Conservation (phyloP, 495 filamentous ascomycete genomes). For the Cercophora sp. region DNA sequence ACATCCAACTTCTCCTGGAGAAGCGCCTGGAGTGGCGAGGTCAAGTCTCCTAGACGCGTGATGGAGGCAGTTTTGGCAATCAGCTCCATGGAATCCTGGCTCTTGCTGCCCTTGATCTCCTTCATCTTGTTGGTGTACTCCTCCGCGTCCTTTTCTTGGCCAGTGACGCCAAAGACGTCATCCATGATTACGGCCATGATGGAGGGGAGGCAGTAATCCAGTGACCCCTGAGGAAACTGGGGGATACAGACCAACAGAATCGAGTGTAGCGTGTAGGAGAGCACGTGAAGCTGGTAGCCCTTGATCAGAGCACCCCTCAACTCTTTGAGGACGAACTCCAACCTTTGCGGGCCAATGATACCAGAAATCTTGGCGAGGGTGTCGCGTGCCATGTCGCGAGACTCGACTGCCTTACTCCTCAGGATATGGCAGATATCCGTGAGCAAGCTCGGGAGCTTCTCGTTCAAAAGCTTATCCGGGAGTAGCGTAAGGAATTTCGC, state of each 20-base stretch:
- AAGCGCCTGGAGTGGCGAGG: slow-evolving; percentile 70
- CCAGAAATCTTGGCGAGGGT: slow-evolving; percentile 78
- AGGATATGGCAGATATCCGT: slow-evolving; percentile 91
- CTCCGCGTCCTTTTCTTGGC: slow-evolving; percentile 94
- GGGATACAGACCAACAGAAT: slow-evolving; percentile 74
- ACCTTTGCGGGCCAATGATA: slow-evolving; percentile 73
- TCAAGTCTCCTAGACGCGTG: slow-evolving; percentile 64
- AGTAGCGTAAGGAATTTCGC: slow-evolving; percentile 82
- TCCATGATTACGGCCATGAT: slow-evolving; percentile 89
- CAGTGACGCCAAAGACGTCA: slow-evolving; percentile 93
- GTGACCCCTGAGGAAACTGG: slow-evolving; percentile 71
- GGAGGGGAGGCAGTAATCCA: slow-evolving; percentile 81
- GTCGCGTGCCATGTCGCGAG: slow-evolving; percentile 83
- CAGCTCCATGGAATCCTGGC: slow-evolving; percentile 94
- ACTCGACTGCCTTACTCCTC: slow-evolving; percentile 80
- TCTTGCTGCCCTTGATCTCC: slow-evolving; percentile 96
- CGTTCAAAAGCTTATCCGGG: slow-evolving; percentile 63
- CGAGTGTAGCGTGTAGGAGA: slow-evolving; percentile 92
- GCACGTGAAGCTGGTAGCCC: slow-evolving; percentile 91
- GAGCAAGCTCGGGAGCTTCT: slow-evolving; percentile 73
- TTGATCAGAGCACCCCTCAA: slow-evolving; percentile 72
- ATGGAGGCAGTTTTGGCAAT: slow-evolving; percentile 77
- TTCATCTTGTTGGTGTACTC: slow-evolving; percentile 95
- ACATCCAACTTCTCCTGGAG: slow-evolving; percentile 77
- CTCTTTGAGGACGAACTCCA: slow-evolving; percentile 91